Percentiles rank a stretch among this genome's conserved stretches.
Conservation (phyloP, 169 alveolate genomes). For the Plasmodium inui region DNA sequence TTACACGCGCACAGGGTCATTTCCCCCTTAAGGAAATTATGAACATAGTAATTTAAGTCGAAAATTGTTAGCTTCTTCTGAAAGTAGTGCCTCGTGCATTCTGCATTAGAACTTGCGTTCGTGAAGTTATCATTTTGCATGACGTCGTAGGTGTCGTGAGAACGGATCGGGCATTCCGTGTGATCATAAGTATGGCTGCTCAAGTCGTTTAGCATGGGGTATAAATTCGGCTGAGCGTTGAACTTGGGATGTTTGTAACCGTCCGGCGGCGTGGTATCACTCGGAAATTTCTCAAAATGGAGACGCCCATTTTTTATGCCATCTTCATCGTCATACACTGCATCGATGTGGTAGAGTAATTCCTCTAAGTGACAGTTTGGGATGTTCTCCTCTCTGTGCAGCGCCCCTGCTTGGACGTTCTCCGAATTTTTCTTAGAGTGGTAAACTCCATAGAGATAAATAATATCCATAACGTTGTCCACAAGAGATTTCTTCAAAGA, state of each 20-base stretch:
- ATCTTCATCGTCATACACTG: neutral
- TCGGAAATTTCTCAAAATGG: neutral
- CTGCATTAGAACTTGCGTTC: slow-evolving; percentile 11
- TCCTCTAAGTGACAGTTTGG: neutral
- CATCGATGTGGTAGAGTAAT: neutral
- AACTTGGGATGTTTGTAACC: neutral
- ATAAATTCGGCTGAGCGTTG: neutral
- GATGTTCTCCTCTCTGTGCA: neutral
- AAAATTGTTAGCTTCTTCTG: slow-evolving; percentile 37
- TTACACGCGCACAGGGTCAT: slow-evolving; percentile 61
- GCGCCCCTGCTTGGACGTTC: neutral
- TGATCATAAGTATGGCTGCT: neutral
- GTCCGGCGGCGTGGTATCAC: neutral
- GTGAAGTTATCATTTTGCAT: neutral
- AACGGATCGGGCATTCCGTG: neutral
- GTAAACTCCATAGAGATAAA: slow-evolving; percentile 23
- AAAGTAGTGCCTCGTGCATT: slow-evolving; percentile 26
- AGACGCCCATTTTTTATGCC: neutral
- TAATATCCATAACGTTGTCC: slow-evolving; percentile 40
- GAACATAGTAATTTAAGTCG: slow-evolving; percentile 44
- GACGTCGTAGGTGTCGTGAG: neutral
- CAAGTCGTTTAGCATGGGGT: neutral
- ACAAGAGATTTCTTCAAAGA: slow-evolving; percentile 24
- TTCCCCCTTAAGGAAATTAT: slow-evolving; percentile 48
- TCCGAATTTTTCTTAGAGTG: slow-evolving; percentile 4